These are phyloP conservation scores for Lachancea kluyveri DNA, from an alignment of 805 yeast genomes.

Conservation along the genomic window DNA sequence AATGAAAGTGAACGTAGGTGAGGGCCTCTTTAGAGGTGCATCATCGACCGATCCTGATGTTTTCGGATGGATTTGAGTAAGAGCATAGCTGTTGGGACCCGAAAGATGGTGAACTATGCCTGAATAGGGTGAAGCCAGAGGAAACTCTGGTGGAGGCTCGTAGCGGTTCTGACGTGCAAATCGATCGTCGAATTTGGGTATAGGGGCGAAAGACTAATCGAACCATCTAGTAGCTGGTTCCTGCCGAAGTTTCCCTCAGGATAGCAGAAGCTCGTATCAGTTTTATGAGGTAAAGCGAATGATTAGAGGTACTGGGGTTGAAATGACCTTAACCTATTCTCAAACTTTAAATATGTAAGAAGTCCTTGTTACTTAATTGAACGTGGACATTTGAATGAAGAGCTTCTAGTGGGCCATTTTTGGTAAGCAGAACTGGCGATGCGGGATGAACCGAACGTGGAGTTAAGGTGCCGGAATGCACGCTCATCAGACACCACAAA, in stretches of 20 bases:
- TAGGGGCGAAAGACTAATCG: slow-evolving; percentile 40
- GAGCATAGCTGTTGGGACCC: slow-evolving; percentile 42
- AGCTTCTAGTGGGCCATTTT: slow-evolving; percentile 42
- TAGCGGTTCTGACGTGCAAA: slow-evolving; percentile 41
- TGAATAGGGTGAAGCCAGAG: slow-evolving; percentile 42
- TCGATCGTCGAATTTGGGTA: slow-evolving; percentile 41
- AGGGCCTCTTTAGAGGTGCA: slow-evolving; percentile 31
- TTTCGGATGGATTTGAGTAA: slow-evolving; percentile 37
- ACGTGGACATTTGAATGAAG: slow-evolving; percentile 38
- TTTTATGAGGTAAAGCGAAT: slow-evolving; percentile 38
- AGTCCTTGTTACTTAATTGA: slow-evolving; percentile 37
- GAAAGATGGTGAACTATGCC: slow-evolving; percentile 41
- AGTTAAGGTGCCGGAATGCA: slow-evolving; percentile 38
- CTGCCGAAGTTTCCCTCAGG: slow-evolving; percentile 41
- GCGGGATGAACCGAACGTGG: slow-evolving; percentile 40
- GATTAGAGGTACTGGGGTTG: slow-evolving; percentile 38
- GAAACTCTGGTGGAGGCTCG: slow-evolving; percentile 42
- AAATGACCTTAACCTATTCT: slow-evolving; percentile 36
- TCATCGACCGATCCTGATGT: slow-evolving; percentile 36
- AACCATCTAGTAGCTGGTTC: slow-evolving; percentile 40
- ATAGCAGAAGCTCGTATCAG: slow-evolving; percentile 38
- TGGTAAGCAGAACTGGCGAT: slow-evolving; percentile 44
- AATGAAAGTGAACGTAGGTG: slow-evolving; percentile 36
- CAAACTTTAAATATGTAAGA: slow-evolving; percentile 39
- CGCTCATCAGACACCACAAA: slow-evolving; percentile 41